A percentile compares a stretch with the other conserved stretches of the same genome.
phyloP scores from a whole-genome alignment of 495 filamentous ascomycete genomes.

The Penicillium silybi region DNA sequence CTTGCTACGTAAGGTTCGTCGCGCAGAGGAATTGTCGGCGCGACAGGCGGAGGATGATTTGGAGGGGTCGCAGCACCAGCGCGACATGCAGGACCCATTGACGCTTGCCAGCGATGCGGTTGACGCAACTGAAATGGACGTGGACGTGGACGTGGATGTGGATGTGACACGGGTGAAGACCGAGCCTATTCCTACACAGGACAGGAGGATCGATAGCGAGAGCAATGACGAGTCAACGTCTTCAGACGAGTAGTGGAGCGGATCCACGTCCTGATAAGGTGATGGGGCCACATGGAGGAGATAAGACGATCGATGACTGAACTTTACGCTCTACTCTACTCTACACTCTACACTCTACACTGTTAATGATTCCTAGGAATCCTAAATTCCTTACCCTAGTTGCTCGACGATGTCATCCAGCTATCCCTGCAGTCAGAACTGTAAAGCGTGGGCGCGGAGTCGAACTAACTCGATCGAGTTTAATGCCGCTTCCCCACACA shows the following conservation, averaged over 20 bases:
- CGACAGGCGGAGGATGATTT: slow-evolving; percentile 37
- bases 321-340: too few relatives aligned
- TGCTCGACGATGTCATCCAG: too few relatives aligned
- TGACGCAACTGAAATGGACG: slow-evolving; percentile 21
- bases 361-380: too few relatives aligned
- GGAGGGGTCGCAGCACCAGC: slow-evolving; percentile 4
- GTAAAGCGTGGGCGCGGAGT: neutral
- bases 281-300: neutral
- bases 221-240: neutral
- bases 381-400: too few relatives aligned
- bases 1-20: slow-evolving; percentile 38
- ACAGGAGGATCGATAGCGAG: slow-evolving; percentile 1
- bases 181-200: slow-evolving; percentile 4
- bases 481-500: neutral
- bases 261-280: neutral
- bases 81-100: slow-evolving; percentile 6
- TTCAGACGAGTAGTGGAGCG: neutral
- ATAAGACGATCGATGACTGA: neutral
- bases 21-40: slow-evolving; percentile 30
- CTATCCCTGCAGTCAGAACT: neutral
- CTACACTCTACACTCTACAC: too few relatives aligned
- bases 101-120: slow-evolving; percentile 20
- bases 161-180: slow-evolving; percentile 8
- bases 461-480: neutral
- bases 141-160: slow-evolving; percentile 13